Base-by-base conservation (phyloP, 768 basidiomycete genomes). In the Kwoniella heveanensis region DNA sequence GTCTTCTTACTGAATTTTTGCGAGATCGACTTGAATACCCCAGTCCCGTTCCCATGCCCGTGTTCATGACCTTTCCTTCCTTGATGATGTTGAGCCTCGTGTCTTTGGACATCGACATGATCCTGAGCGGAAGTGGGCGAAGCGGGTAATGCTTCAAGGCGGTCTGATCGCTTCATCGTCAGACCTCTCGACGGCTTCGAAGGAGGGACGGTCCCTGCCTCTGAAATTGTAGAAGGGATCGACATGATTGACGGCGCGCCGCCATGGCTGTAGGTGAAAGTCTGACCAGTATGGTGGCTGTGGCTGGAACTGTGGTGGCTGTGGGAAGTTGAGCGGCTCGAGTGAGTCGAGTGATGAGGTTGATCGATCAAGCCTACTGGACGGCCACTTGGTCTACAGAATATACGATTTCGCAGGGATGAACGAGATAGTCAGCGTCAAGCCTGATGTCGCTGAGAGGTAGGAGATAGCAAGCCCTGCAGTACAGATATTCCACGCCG, bases 1-100 rank as follows among this genome's bases (percentile, higher is more conserved):
- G n/a, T 57, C 48, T 50, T 58, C 57, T 50, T 58, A 21, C 15
- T 58, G 26, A 58, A 58, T 27, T 24, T 48, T 47, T 46, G 48
- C 9, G 46, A 22, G 27, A 58, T 49, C 6, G 57, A 21, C 19
- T 21, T 32, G 47, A 58, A 58, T 17, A 44, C 15, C 8, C 39
- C 39, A 44, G 9, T 44, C 8, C 39, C 39, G 3, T 44, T 9
- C 6, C 39, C 39, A 19, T 17, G 4, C 19, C 39, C 39, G 9
- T 44, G 39, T 17, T n/a, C n/a, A n/a, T n/a, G n/a, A n/a, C n/a
- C n/a, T n/a, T n/a, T n/a, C n/a, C n/a, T n/a, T n/a, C n/a, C n/a
- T n/a, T n/a, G n/a, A n/a, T n/a, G n/a, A n/a, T 44, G 39, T 3
- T 44, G 39, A 4, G 39, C 9, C 39, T 44, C 39, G 17, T 44